phyloP scores from a whole-genome alignment of 129 eudicot species.

The Helianthus tuberosus region DNA sequence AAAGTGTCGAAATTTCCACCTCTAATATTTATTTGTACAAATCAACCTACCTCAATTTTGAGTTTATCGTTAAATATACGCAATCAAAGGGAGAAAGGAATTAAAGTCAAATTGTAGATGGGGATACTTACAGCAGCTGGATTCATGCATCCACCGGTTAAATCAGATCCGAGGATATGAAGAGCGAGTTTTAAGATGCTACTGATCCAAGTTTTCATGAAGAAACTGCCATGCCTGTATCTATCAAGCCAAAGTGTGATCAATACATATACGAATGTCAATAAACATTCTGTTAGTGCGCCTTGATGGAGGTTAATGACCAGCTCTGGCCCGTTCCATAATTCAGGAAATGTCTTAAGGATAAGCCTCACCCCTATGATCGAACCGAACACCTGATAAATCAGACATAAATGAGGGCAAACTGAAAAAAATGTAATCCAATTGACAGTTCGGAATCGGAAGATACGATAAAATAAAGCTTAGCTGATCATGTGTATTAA shows the following conservation, averaged over 20 bases:
- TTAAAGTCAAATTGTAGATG: background rate
- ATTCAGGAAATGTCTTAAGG: slow-evolving; percentile 53
- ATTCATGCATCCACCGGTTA: slow-evolving; percentile 95
- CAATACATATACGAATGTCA: slow-evolving; percentile 62
- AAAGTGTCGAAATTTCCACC: too few relatives aligned
- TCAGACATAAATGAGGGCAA: slow-evolving; percentile 2
- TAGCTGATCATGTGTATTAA: background rate
- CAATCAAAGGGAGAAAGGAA: background rate
- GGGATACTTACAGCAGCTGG: slow-evolving; percentile 77
- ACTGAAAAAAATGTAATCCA: background rate
- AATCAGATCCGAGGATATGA: slow-evolving; percentile 82
- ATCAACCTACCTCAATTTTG: background rate
- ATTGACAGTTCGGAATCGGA: background rate
- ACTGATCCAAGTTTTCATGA: slow-evolving; percentile 76
- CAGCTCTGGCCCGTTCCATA: slow-evolving; percentile 72
- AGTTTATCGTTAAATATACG: background rate
- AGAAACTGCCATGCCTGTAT: slow-evolving; percentile 60
- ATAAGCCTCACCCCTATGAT: slow-evolving; percentile 63
- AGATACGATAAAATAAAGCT: slow-evolving; percentile 4
- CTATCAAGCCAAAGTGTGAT: slow-evolving; percentile 56
- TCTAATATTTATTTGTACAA: too few relatives aligned
- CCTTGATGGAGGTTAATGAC: slow-evolving; percentile 71
- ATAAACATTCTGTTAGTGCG: slow-evolving; percentile 80
- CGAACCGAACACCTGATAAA: slow-evolving; percentile 68
- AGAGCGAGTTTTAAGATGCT: slow-evolving; percentile 81